Conservation (phyloP, 805 yeast species). For the Naumovozyma baii region DNA sequence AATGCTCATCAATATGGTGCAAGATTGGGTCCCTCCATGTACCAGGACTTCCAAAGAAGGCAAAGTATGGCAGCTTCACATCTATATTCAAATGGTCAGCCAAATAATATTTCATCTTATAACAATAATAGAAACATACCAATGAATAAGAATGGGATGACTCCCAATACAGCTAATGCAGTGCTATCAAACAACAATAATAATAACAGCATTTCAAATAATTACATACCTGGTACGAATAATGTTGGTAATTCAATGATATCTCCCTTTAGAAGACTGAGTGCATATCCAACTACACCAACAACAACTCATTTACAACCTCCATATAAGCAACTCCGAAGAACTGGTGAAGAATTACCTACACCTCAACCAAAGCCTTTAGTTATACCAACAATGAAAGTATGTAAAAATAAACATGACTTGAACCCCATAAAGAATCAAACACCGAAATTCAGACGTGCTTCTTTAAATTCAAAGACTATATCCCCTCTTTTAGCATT, state of each 20-base stretch:
- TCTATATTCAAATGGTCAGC: background rate
- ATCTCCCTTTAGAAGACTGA: slow-evolving; percentile 21
- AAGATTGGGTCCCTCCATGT: background rate
- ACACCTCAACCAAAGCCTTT: slow-evolving; percentile 7
- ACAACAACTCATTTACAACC: slow-evolving; percentile 21
- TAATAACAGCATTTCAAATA: slow-evolving; percentile 1
- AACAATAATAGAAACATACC: background rate
- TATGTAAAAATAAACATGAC: slow-evolving; percentile 38
- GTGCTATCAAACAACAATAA: background rate
- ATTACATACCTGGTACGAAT: background rate
- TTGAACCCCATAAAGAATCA: slow-evolving; percentile 50
- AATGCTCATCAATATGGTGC: slow-evolving; percentile 1
- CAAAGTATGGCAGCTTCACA: slow-evolving; percentile 31
- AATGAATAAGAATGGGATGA: background rate
- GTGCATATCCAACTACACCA: slow-evolving; percentile 19
- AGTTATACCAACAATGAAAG: slow-evolving; percentile 41
- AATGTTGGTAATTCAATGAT: slow-evolving; percentile 7
- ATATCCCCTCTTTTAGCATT: slow-evolving; percentile 76
- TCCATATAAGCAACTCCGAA: slow-evolving; percentile 26
- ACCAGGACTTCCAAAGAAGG: slow-evolving; percentile 29
- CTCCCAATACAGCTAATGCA: background rate
- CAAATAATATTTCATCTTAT: background rate
- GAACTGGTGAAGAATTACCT: slow-evolving; percentile 16
- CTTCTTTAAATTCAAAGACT: slow-evolving; percentile 51
- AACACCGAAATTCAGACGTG: slow-evolving; percentile 63